Conservation (phyloP, 1,284 basidiomycete species). For the Cryptococcus maquisensis region DNA sequence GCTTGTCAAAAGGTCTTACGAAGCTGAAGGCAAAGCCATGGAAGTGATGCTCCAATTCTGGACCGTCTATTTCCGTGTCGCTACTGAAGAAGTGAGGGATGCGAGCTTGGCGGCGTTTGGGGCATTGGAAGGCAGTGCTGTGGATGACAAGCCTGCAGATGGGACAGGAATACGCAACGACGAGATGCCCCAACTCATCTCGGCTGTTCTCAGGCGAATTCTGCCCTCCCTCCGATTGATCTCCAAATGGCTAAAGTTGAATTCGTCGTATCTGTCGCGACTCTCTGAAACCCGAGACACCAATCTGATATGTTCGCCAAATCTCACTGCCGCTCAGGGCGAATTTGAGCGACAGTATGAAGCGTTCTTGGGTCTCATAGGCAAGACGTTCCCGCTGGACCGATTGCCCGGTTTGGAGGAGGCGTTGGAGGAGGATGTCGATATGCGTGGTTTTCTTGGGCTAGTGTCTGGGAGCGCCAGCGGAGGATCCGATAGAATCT, state of each 20-base stretch:
- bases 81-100: conserved; percentile 54
- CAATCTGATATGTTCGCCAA: conserved; percentile 6
- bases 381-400: conserved; percentile 64
- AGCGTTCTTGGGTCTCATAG: conserved; percentile 63
- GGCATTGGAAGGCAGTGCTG: conserved; percentile 11
- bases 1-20: conserved; percentile 24
- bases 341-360: conserved; percentile 72
- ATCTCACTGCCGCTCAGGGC: conserved; percentile 1
- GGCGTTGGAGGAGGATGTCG: conserved; percentile 85
- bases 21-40: conserved; percentile 65
- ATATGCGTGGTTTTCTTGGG: conserved; percentile 83
- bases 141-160: conserved; percentile 41
- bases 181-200: conserved; percentile 69
- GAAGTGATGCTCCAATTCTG: conserved; percentile 70
- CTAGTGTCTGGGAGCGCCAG: conserved; percentile 54
- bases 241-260: conserved; percentile 81
- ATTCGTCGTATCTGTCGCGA: conserved; percentile 63
- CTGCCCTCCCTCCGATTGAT: conserved; percentile 82
- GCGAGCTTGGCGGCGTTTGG: conserved; percentile 26
- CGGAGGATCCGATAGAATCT: not conserved
- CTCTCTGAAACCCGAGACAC: not conserved
- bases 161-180: conserved; percentile 45
- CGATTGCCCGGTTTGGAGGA: conserved; percentile 61
- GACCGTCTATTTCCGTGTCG: conserved; percentile 64
- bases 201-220: conserved; percentile 76